Base-by-base conservation (phyloP, 2,329 filamentous ascomycete species). In the Paracoccidioides brasiliensis region DNA sequence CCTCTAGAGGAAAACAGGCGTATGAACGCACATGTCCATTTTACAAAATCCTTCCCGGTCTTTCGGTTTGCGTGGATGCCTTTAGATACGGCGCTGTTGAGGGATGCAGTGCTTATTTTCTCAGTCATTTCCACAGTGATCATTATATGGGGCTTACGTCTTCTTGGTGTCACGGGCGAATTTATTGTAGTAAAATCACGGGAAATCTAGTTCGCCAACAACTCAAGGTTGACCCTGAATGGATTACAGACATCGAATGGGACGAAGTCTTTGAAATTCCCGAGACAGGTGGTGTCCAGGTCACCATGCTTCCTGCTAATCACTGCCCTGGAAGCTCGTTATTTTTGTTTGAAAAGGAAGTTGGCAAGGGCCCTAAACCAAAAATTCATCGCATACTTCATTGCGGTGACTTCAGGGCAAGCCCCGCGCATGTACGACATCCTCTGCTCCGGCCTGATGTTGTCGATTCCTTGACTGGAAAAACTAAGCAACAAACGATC, bases 61-160 rank as follows among this genome's bases (percentile, higher is more conserved):
- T 96, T 64, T 88, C 80, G 60, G 94, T 97, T 54, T 94, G 89
- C 56, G 93, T 98, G 0, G 93, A 98, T 70, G 93, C 93, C 0
- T 95, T 98, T 66, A 83, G 91, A 22, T 98, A 97, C 65, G 93
- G 93, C 2, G 89, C 90, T 3, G 88, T 98, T 0, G 80, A 94
- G 66, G 90, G 89, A 0, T 95, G 90, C 68, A 85, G 87, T 54
- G 93, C 91, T 1, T 98, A 98, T 67, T 98, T 98, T 62, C 78
- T 98, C 9, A 96, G 90, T 63, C 93, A 98, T 67, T 98, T 97
- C 62, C 93, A 98, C 70, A 96, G 90, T 64, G 93, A 98, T 67
- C 93, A 98, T 67, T 98, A 98, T 64, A 83, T 96, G 38, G 93
- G 93, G 2, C 74, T 98, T 9, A 93, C 88, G 9, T 83, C 86